These are phyloP conservation scores for Echinosphaeria canescens DNA, from an alignment of 2,329 filamentous ascomycete species.

Conservation along the genomic window DNA sequence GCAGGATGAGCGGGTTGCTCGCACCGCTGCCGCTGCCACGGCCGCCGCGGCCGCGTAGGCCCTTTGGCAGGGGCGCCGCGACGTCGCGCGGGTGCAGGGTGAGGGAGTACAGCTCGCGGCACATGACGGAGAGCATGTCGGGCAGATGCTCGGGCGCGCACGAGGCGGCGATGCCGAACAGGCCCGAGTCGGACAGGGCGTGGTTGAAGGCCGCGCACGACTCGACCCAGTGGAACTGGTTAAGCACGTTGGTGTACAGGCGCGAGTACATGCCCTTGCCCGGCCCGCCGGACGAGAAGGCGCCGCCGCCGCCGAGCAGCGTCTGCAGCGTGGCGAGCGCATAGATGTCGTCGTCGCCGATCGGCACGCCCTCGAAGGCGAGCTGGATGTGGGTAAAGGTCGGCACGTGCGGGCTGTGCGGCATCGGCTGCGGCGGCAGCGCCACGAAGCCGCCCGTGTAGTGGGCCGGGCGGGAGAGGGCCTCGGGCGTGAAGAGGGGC, in stretches of 20 bases:
- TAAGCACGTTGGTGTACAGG: slow-evolving; percentile 92
- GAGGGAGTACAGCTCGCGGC: slow-evolving; percentile 63
- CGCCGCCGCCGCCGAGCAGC: slow-evolving; percentile 84
- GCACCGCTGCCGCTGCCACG: too few relatives aligned
- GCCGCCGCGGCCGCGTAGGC: too few relatives aligned
- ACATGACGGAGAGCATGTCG: slow-evolving; percentile 88
- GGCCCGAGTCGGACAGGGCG: slow-evolving; percentile 83
- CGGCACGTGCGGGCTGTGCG: slow-evolving; percentile 54
- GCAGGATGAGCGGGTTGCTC: too few relatives aligned
- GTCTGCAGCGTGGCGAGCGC: slow-evolving; percentile 90
- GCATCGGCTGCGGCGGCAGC: slow-evolving; percentile 60
- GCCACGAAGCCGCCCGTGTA: slow-evolving; percentile 92
- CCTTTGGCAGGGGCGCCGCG: too few relatives aligned
- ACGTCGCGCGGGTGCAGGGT: slow-evolving; percentile 56
- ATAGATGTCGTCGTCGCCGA: slow-evolving; percentile 84
- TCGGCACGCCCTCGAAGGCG: slow-evolving; percentile 85
- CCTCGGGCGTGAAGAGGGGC: too few relatives aligned
- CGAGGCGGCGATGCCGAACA: slow-evolving; percentile 82
- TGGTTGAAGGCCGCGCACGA: slow-evolving; percentile 94
- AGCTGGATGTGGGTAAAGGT: slow-evolving; percentile 84
- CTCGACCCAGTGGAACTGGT: slow-evolving; percentile 96
- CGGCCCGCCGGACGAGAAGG: slow-evolving; percentile 88
- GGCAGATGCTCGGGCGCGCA: slow-evolving; percentile 62
- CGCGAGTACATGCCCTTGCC: slow-evolving; percentile 99
- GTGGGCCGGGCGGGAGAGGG: slow-evolving; percentile 44